These are phyloP conservation scores for Eremochloa ophiuroides DNA, from an alignment of 176 grass and related monocot genomes.

Conservation along the genomic window DNA sequence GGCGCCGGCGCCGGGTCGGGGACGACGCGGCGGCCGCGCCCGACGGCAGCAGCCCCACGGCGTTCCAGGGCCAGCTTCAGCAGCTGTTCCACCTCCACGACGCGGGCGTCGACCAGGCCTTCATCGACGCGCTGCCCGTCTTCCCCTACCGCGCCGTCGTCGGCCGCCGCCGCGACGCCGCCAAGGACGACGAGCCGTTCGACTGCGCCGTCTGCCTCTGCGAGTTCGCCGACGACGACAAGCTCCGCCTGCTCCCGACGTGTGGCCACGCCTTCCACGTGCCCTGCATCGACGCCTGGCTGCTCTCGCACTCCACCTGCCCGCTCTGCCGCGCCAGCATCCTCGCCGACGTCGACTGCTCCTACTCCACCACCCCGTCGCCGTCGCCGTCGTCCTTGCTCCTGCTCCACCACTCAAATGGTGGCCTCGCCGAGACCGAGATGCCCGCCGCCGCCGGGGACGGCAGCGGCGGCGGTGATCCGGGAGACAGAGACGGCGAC, in stretches of 20 bases:
- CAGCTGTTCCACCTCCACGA: slow-evolving; percentile 94
- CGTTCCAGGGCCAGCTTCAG: slow-evolving; percentile 76
- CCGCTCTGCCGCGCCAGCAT: slow-evolving; percentile 83
- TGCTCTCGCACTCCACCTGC: slow-evolving; percentile 90
- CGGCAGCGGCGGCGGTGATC: background rate
- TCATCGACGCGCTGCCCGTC: slow-evolving; percentile 85
- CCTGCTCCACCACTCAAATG: slow-evolving; percentile 45
- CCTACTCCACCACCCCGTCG: slow-evolving; percentile 42
- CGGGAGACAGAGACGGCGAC: background rate
- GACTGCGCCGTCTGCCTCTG: slow-evolving; percentile 94
- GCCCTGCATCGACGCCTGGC: slow-evolving; percentile 87
- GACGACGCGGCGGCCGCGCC: background rate
- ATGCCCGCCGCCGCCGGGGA: background rate
- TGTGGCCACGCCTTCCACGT: slow-evolving; percentile 93
- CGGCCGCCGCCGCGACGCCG: background rate
- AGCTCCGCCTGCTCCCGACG: slow-evolving; percentile 71
- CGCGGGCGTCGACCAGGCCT: slow-evolving; percentile 80
- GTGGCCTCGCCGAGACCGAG: slow-evolving; percentile 1
- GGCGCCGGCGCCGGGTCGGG: slow-evolving; percentile 18
- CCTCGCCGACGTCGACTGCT: slow-evolving; percentile 38
- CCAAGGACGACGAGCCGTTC: slow-evolving; percentile 22
- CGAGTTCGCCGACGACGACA: slow-evolving; percentile 74
- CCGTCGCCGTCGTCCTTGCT: slow-evolving; percentile 1
- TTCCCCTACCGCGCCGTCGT: slow-evolving; percentile 62
- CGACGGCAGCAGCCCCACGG: slow-evolving; percentile 45